phyloP scores from a whole-genome alignment of 257 asterid species.

The Verbascum thapsus region DNA sequence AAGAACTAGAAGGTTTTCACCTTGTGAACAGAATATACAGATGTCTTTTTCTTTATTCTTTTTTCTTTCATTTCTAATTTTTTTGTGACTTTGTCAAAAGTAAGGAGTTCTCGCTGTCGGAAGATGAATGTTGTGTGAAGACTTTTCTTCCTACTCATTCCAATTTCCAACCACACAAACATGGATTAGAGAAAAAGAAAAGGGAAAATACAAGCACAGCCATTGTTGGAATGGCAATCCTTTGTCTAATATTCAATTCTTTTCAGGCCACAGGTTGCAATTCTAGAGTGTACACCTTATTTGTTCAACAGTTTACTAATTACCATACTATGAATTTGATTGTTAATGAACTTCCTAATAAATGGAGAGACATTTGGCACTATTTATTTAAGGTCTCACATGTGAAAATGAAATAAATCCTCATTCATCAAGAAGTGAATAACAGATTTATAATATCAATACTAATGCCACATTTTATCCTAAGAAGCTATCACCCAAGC shows the following conservation, averaged over 20 bases:
- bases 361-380: not conserved
- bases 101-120: no score
- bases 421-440: no score
- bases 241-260: not conserved
- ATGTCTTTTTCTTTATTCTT: no score
- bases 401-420: no score
- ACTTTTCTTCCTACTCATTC: not conserved
- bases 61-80: no score
- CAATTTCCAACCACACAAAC: not conserved
- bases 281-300: not conserved
- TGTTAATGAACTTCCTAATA: not conserved
- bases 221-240: slow-evolving; percentile 1
- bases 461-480: not conserved
- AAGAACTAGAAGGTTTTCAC: not conserved
- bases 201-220: not conserved
- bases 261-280: no score
- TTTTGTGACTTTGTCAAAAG: no score
- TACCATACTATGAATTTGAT: not conserved
- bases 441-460: no score
- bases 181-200: not conserved
- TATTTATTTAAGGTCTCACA: not conserved
- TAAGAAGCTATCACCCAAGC: not conserved
- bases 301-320: slow-evolving; percentile 2
- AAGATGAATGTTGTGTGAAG: no score
- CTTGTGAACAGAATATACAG: no score